A percentile compares a stretch with the other conserved stretches of the same genome.
phyloP scores from a whole-genome alignment of 441 rosid genomes.

The Populus tomentosa region DNA sequence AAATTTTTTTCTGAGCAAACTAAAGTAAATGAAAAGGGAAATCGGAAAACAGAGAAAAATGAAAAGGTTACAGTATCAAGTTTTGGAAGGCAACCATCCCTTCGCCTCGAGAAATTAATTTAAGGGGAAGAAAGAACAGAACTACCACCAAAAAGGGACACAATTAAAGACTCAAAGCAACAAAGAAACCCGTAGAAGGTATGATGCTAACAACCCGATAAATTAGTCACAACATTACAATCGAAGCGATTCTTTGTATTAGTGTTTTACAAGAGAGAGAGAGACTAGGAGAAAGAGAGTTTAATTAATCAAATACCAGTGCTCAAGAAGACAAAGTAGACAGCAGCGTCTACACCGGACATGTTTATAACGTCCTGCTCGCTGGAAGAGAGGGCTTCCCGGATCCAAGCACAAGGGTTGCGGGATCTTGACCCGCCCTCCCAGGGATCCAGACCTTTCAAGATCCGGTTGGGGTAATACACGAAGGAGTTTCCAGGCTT shows the following conservation, averaged over 20 bases:
- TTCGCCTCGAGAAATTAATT: too few relatives aligned
- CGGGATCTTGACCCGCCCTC: slow-evolving; percentile 59
- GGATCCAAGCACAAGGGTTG: slow-evolving; percentile 71
- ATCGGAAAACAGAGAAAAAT: too few relatives aligned
- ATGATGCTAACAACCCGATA: background rate
- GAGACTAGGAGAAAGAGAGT: background rate
- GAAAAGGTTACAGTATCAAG: too few relatives aligned
- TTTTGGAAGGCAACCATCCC: too few relatives aligned
- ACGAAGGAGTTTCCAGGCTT: slow-evolving; percentile 55
- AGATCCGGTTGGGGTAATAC: slow-evolving; percentile 80
- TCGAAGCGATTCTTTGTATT: background rate
- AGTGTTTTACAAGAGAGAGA: too few relatives aligned
- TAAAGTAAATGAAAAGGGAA: too few relatives aligned
- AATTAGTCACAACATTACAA: background rate
- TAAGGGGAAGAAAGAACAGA: too few relatives aligned
- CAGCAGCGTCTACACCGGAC: slow-evolving; percentile 88
- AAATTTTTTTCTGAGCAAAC: too few relatives aligned
- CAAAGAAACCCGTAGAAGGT: too few relatives aligned
- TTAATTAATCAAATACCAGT: slow-evolving; percentile 45
- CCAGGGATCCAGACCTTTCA: slow-evolving; percentile 71
- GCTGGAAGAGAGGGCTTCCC: slow-evolving; percentile 58
- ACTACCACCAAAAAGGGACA: background rate
- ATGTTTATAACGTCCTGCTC: slow-evolving; percentile 63
- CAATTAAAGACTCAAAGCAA: background rate
- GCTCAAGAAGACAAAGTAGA: slow-evolving; percentile 86